Percentiles rank a stretch among this genome's conserved stretches.
phyloP scores from a whole-genome alignment of 2,329 filamentous ascomycete species.

The Ceratocystis ficicola region DNA sequence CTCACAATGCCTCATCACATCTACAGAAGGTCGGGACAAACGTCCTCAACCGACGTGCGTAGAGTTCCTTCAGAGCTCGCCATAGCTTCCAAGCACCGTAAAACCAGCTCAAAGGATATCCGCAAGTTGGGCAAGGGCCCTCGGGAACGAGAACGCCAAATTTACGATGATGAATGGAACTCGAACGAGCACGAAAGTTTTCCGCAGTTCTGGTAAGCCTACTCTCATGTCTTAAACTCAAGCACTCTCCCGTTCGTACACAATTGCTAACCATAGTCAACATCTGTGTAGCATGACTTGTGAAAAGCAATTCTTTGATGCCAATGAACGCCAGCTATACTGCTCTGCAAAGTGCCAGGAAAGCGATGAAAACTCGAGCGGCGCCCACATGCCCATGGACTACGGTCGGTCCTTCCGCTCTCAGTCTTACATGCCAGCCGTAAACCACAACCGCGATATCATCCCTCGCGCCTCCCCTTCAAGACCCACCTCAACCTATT shows the following conservation, averaged over 20 bases:
- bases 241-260: neutral
- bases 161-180: constrained; percentile 36
- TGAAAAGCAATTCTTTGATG: constrained; percentile 52
- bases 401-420: constrained; percentile 26
- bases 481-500: constrained; percentile 43
- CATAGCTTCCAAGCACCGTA: constrained; percentile 36
- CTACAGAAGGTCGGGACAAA: constrained; percentile 41
- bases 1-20: constrained; percentile 44
- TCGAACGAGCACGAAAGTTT: constrained; percentile 49
- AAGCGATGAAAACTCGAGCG: constrained; percentile 37
- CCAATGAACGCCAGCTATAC: constrained; percentile 46
- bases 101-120: constrained; percentile 32
- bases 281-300: constrained; percentile 47
- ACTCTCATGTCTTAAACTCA: neutral
- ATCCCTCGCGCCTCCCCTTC: constrained; percentile 53
- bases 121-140: constrained; percentile 42
- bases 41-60: constrained; percentile 44
- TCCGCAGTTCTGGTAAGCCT: constrained; percentile 51
- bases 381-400: constrained; percentile 26
- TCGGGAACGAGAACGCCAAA: constrained; percentile 39
- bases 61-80: constrained; percentile 37
- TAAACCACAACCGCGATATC: constrained; percentile 45
- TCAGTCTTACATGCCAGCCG: constrained; percentile 25
- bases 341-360: constrained; percentile 51
- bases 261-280: constrained; percentile 17